These are phyloP conservation scores for Fibroporia radiculosa DNA, from an alignment of 768 basidiomycete species.

Conservation along the genomic window DNA sequence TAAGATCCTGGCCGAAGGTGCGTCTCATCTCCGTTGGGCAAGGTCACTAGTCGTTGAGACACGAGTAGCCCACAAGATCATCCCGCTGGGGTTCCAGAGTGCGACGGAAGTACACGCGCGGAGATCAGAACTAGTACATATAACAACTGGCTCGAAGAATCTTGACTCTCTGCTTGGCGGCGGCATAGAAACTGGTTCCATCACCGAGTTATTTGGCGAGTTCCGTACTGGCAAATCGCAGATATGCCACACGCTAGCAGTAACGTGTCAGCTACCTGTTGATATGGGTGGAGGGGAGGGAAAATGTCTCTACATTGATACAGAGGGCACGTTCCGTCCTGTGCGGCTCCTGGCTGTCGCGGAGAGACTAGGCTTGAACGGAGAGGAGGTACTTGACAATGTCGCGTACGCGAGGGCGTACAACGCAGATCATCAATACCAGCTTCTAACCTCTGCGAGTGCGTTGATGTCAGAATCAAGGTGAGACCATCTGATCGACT, in stretches of 20 bases:
- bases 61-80: constrained; percentile 78
- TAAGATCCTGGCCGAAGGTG: constrained; percentile 89
- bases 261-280: constrained; percentile 95
- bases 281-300: constrained; percentile 99
- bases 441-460: constrained; percentile 83
- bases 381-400: constrained; percentile 97
- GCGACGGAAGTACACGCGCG: constrained; percentile 97
- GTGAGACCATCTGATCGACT: constrained; percentile 34
- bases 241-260: constrained; percentile 95
- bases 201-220: constrained; percentile 97
- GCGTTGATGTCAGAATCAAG: constrained; percentile 99
- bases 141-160: constrained; percentile 95
- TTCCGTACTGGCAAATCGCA: constrained; percentile 99
- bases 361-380: constrained; percentile 92
- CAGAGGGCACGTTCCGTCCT: constrained; percentile 98
- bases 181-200: constrained; percentile 96
- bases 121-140: constrained; percentile 89
- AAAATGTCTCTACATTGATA: constrained; percentile 98
- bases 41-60: background rate
- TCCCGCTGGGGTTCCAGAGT: constrained; percentile 96
- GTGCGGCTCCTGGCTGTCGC: constrained; percentile 91
- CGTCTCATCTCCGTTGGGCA: constrained; percentile 15
- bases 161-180: constrained; percentile 94
- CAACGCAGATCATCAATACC: constrained; percentile 95
- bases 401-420: constrained; percentile 98